Conservation (phyloP, 495 filamentous ascomycete genomes). For the Penicillium goetzii region DNA sequence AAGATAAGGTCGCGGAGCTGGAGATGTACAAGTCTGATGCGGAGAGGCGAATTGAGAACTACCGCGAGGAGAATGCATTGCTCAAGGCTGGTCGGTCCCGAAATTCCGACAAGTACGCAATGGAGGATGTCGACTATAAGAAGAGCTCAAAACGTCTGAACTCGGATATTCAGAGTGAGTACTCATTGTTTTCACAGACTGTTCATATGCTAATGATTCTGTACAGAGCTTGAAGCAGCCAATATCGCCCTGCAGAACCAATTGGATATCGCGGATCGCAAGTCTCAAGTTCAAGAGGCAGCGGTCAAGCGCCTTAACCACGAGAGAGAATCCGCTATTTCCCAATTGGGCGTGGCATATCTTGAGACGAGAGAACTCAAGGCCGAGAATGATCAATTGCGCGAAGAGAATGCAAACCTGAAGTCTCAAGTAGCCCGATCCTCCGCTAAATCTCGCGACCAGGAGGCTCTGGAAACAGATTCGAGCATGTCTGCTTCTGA, state of each 20-base stretch:
- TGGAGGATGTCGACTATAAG: constrained; percentile 42
- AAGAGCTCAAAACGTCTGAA: constrained; percentile 41
- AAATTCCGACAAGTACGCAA: constrained; percentile 47
- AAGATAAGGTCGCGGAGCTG: constrained; percentile 66
- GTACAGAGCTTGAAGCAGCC: constrained; percentile 59
- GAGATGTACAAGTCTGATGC: constrained; percentile 63
- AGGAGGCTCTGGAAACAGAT: constrained; percentile 41
- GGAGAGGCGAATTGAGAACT: constrained; percentile 58
- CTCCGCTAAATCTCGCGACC: constrained; percentile 28
- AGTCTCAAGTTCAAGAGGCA: constrained; percentile 61
- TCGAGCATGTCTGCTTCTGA: constrained; percentile 32
- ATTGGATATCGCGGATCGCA: constrained; percentile 62
- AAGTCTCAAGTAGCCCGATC: constrained; percentile 43
- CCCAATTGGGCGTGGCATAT: constrained; percentile 65
- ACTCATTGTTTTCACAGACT: not conserved
- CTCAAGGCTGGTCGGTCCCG: constrained; percentile 53
- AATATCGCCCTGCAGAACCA: constrained; percentile 60
- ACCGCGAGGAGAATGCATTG: constrained; percentile 59
- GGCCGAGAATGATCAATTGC: constrained; percentile 55
- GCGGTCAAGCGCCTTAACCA: constrained; percentile 61
- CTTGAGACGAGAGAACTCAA: constrained; percentile 67
- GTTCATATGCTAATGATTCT: constrained; percentile 14
- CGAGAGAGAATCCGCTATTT: constrained; percentile 67
- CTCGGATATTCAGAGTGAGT: constrained; percentile 60
- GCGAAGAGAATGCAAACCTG: constrained; percentile 53